A percentile compares a stretch with the other conserved stretches of the same genome.
phyloP scores from a whole-genome alignment of 805 yeast species.

The Nakazawaea laoshanensis region DNA sequence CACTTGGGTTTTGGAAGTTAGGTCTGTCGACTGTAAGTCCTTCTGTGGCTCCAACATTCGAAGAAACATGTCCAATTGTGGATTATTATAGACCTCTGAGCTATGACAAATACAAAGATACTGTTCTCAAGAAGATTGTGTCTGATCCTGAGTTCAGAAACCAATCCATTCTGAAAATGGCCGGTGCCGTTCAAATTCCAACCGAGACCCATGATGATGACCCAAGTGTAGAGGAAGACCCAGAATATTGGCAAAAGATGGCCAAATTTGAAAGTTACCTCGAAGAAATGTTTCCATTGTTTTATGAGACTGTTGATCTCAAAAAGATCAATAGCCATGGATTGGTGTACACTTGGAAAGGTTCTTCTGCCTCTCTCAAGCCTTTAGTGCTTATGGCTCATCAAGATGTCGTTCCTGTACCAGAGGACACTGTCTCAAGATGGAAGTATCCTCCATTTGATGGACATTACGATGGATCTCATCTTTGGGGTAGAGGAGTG shows the following conservation, averaged over 20 bases:
- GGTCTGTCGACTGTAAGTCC: too few relatives aligned
- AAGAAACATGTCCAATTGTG: constrained; percentile 12
- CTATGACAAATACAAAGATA: constrained; percentile 22
- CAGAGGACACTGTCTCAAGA: constrained; percentile 26
- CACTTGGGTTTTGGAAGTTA: too few relatives aligned
- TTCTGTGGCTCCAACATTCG: background rate
- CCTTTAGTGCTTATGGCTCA: constrained; percentile 41
- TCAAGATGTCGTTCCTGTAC: constrained; percentile 45
- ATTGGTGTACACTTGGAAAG: constrained; percentile 35
- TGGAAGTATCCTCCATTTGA: constrained; percentile 31
- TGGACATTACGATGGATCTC: constrained; percentile 28
- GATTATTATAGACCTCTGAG: constrained; percentile 20
- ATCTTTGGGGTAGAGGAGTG: constrained; percentile 31
- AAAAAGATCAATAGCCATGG: constrained; percentile 35
- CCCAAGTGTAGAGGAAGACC: constrained; percentile 38
- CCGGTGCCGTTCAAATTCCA: constrained; percentile 55
- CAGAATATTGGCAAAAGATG: constrained; percentile 32
- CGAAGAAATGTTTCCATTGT: constrained; percentile 30
- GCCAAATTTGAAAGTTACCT: constrained; percentile 29
- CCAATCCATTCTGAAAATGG: constrained; percentile 34
- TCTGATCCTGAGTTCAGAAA: constrained; percentile 27
- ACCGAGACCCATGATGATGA: constrained; percentile 55
- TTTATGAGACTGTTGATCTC: constrained; percentile 23
- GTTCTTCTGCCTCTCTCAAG: constrained; percentile 26
- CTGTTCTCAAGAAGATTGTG: constrained; percentile 25